Evolutionary conservation across 1,139 yeast genomes (phyloP), one percentile per base, ranked within the genome.

Genomic region (Taiozyma sp.): DNA sequence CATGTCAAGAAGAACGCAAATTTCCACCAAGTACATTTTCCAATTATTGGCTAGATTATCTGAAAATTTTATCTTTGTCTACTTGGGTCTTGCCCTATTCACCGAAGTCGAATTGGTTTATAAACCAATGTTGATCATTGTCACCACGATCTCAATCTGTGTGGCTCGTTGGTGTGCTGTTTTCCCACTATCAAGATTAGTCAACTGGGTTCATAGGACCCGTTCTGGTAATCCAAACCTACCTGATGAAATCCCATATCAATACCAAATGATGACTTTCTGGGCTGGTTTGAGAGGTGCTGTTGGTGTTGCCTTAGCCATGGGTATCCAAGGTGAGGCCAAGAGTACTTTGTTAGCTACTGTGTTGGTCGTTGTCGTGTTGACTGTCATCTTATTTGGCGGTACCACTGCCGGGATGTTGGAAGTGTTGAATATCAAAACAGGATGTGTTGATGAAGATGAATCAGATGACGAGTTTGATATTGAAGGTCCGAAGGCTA

Each of bases 261-360:
- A 88, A 53, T 95, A 95, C 68, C 99, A 95, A 70, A 89, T 91
- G 89, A 93, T 95, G 99, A 88, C 95, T 46, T 95, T 95, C 68
- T 95, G 99, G 99, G 99, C 99, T 2, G 99, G 99, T 6, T 75
- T 95, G 53, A 77, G 99, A 64, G 99, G 99, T 53, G 99, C 99
- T 1, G 99, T 95, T 37, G 99, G 99, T 58, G 99, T 95, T 3
- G 99, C 99, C 0, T 77, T 95, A 62, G 99, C 99, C 0, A 91
- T 95, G 82, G 99, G 99, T 3, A 73, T 95, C 47, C 96, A 88
- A 68, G 99, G 99, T 53, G 97, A 91, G 64, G 85, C 89, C 50
- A 95, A 93, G 57, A 85, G 87, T 68, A 84, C 97, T 0, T 71
- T 95, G 49, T 72, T 93, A 52, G 99, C 99, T 1, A 95, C 99